phyloP scores from a whole-genome alignment of 2,329 filamentous ascomycete species.

The Ploettnerulaceae sp. region DNA sequence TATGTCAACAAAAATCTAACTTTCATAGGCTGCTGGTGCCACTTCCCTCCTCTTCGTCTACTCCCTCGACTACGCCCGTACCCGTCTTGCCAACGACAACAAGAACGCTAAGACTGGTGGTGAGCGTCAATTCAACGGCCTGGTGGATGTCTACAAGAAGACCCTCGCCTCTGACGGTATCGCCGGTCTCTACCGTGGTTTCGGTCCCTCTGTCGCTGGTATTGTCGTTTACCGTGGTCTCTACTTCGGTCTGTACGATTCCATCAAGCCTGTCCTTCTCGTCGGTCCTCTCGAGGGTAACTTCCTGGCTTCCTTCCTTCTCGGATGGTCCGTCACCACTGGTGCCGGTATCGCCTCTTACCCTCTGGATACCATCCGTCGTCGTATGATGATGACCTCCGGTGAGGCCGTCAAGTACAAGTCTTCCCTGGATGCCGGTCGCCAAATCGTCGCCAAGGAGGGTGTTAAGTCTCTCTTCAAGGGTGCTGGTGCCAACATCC shows the following conservation, averaged over 20 bases:
- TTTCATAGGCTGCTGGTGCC: constrained; percentile 80
- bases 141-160: constrained; percentile 99
- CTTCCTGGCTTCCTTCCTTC: constrained; percentile 98
- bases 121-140: constrained; percentile 99
- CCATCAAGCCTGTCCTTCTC: constrained; percentile 97
- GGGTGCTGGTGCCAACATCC: constrained; percentile 99
- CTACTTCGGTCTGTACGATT: constrained; percentile 99
- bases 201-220: constrained; percentile 98
- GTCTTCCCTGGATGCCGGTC: constrained; percentile 88
- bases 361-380: constrained; percentile 99
- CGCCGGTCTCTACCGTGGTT: constrained; percentile 99
- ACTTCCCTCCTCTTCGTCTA: constrained; percentile 99
- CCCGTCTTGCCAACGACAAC: constrained; percentile 99
- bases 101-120: constrained; percentile 97
- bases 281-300: constrained; percentile 88
- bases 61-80: constrained; percentile 99
- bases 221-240: constrained; percentile 99
- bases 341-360: constrained; percentile 99
- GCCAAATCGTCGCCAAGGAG: constrained; percentile 96
- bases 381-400: constrained; percentile 99
- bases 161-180: constrained; percentile 98
- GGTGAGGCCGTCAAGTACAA: constrained; percentile 99
- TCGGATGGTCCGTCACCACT: constrained; percentile 99
- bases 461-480: constrained; percentile 99
- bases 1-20: constrained; percentile 7